These are phyloP conservation scores for Beauveria asiatica DNA, from an alignment of 2,329 filamentous ascomycete genomes.

Conservation along the genomic window DNA sequence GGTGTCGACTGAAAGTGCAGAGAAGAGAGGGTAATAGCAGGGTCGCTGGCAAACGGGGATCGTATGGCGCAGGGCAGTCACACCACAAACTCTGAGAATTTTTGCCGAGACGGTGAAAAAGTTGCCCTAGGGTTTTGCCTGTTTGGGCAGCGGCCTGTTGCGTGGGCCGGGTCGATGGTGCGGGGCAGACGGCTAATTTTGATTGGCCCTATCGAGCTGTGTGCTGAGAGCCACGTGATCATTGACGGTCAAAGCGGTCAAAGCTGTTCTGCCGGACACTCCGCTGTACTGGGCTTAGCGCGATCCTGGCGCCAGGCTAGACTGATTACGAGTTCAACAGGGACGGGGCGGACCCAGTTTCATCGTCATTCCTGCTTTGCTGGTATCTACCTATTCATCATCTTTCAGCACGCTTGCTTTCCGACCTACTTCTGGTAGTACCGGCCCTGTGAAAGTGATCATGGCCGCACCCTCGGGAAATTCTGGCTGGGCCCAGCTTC, in stretches of 20 bases:
- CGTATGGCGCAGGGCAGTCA: neutral
- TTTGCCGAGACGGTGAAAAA: slow-evolving; percentile 26
- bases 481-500: slow-evolving; percentile 83
- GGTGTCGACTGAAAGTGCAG: slow-evolving; percentile 24
- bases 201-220: slow-evolving; percentile 20
- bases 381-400: neutral
- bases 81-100: slow-evolving; percentile 21
- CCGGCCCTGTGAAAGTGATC: neutral
- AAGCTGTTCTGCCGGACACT: slow-evolving; percentile 12
- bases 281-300: neutral
- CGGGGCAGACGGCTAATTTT: slow-evolving; percentile 22
- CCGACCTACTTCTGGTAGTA: neutral
- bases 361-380: slow-evolving; percentile 5
- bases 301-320: neutral
- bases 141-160: slow-evolving; percentile 12
- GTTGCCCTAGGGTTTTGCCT: slow-evolving; percentile 29
- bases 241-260: slow-evolving; percentile 21
- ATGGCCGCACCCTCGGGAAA: slow-evolving; percentile 48
- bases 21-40: slow-evolving; percentile 4
- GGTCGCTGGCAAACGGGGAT: slow-evolving; percentile 21
- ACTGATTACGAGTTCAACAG: neutral
- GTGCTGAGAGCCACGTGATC: slow-evolving; percentile 19
- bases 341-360: slow-evolving; percentile 9
- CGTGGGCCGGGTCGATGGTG: neutral
- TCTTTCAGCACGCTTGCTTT: neutral